These are phyloP conservation scores for Soucietia sequanensis DNA, from an alignment of 805 yeast species.

Conservation along the genomic window DNA sequence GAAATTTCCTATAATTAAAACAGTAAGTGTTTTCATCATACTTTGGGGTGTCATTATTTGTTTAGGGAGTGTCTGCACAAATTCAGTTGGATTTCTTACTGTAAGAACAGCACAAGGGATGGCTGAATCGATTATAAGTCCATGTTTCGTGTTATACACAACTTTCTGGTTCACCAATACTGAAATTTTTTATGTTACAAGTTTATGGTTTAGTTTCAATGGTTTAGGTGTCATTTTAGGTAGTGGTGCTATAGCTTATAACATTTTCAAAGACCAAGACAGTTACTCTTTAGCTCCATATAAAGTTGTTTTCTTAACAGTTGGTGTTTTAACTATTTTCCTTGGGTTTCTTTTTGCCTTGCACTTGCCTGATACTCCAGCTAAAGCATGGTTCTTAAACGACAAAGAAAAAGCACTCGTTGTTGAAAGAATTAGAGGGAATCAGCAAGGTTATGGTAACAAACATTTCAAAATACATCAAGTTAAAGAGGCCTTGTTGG, in stretches of 20 bases:
- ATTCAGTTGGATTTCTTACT: constrained; percentile 40
- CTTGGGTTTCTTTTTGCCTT: constrained; percentile 26
- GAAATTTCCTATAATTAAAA: constrained; percentile 54
- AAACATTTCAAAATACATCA: constrained; percentile 54
- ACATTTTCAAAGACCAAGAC: constrained; percentile 9
- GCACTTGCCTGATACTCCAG: constrained; percentile 30
- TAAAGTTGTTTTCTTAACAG: constrained; percentile 44
- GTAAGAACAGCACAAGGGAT: constrained; percentile 38
- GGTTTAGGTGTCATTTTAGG: constrained; percentile 32
- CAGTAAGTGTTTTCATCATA: constrained; percentile 47
- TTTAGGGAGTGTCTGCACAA: constrained; percentile 52
- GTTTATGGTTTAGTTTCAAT: constrained; percentile 34
- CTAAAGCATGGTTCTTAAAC: constrained; percentile 42
- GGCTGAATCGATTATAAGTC: constrained; percentile 41
- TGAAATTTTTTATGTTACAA: constrained; percentile 34
- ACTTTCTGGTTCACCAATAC: constrained; percentile 34
- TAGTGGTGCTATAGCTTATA: constrained; percentile 20
- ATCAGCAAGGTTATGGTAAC: constrained; percentile 60
- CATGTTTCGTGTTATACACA: constrained; percentile 32
- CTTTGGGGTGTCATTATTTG: constrained; percentile 62
- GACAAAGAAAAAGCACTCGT: constrained; percentile 35
- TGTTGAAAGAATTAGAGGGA: constrained; percentile 52
- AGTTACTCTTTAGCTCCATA: constrained; percentile 25
- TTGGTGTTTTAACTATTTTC: constrained; percentile 40
- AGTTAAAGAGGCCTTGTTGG: constrained; percentile 49